Percentiles rank a stretch among this genome's conserved stretches.
phyloP scores from a whole-genome alignment of 2,329 filamentous ascomycete genomes.

The Leptographium galeiforme region DNA sequence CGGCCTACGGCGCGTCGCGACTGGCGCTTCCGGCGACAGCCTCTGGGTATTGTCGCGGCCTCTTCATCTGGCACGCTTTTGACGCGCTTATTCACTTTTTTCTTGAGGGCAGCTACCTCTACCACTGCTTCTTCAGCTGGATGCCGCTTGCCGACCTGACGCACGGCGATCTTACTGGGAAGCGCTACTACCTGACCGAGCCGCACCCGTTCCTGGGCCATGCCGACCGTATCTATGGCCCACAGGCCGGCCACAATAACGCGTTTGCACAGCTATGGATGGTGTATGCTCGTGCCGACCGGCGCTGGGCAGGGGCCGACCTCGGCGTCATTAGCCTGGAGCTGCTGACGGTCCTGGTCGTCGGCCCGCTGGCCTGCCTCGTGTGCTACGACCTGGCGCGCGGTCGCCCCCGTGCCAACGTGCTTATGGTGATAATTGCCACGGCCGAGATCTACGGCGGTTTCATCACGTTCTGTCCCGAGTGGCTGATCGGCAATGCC shows the following conservation, averaged over 20 bases:
- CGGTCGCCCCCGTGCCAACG: slow-evolving; percentile 38
- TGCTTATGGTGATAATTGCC: slow-evolving; percentile 52
- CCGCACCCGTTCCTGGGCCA: slow-evolving; percentile 39
- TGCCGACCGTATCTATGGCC: slow-evolving; percentile 37
- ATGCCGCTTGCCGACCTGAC: slow-evolving; percentile 21
- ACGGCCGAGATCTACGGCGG: slow-evolving; percentile 55
- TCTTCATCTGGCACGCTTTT: slow-evolving; percentile 93
- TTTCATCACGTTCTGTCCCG: slow-evolving; percentile 59
- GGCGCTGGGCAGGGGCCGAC: slow-evolving; percentile 50
- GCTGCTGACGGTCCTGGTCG: slow-evolving; percentile 50
- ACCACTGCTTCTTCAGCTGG: slow-evolving; percentile 75
- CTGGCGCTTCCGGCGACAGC: slow-evolving; percentile 35
- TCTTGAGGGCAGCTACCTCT: slow-evolving; percentile 84
- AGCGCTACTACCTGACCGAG: slow-evolving; percentile 27
- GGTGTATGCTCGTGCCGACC: slow-evolving; percentile 53
- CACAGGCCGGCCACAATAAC: slow-evolving; percentile 40
- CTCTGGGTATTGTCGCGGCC: slow-evolving; percentile 53
- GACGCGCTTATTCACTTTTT: slow-evolving; percentile 84
- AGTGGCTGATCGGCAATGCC: slow-evolving; percentile 49
- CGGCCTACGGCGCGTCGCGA: slow-evolving; percentile 36
- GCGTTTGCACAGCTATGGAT: slow-evolving; percentile 51
- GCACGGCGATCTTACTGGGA: slow-evolving; percentile 18
- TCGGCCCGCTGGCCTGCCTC: slow-evolving; percentile 44
- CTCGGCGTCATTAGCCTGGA: slow-evolving; percentile 50
- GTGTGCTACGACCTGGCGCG: slow-evolving; percentile 47